Conservation (phyloP, 2,329 filamentous ascomycete genomes). For the Cercospora zeae-maydis region DNA sequence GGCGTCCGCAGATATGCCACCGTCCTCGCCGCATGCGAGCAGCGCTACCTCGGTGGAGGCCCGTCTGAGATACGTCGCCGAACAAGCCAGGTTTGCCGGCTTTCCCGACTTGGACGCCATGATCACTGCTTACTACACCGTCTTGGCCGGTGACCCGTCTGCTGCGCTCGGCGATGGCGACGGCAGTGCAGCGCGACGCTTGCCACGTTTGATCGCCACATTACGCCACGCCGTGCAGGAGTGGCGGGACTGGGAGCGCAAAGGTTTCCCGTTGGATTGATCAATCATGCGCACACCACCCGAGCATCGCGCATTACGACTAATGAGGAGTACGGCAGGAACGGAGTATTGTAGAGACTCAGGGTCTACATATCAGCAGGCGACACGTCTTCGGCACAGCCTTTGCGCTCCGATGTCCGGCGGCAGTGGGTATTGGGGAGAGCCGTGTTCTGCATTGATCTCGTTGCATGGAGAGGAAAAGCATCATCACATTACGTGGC, state of each 20-base stretch:
- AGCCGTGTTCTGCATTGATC: not conserved
- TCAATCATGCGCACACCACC: not conserved
- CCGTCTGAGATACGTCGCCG: constrained; percentile 1
- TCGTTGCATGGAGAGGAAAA: not conserved
- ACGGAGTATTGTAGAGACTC: not conserved
- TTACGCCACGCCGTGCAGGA: constrained; percentile 3
- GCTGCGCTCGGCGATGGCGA: not conserved
- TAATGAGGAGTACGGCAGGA: not conserved
- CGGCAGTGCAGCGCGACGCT: not conserved
- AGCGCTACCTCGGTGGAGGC: not conserved
- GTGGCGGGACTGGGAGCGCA: constrained; percentile 6
- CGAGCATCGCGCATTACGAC: not conserved
- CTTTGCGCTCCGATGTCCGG: not conserved
- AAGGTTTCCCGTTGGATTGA: constrained; percentile 7
- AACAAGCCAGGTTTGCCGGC: constrained; percentile 2
- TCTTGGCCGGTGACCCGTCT: not conserved
- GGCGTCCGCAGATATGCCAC: not conserved
- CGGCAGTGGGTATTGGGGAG: not conserved
- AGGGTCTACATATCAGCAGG: not conserved
- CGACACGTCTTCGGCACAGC: not conserved
- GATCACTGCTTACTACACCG: constrained; percentile 6
- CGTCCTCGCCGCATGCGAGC: not conserved
- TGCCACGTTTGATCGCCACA: constrained; percentile 4
- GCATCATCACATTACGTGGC: not conserved
- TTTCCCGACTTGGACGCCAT: constrained; percentile 1